Percentiles rank a stretch among this genome's conserved stretches.
Conservation (phyloP, 495 filamentous ascomycete genomes). For the Aspergillus diversus region DNA sequence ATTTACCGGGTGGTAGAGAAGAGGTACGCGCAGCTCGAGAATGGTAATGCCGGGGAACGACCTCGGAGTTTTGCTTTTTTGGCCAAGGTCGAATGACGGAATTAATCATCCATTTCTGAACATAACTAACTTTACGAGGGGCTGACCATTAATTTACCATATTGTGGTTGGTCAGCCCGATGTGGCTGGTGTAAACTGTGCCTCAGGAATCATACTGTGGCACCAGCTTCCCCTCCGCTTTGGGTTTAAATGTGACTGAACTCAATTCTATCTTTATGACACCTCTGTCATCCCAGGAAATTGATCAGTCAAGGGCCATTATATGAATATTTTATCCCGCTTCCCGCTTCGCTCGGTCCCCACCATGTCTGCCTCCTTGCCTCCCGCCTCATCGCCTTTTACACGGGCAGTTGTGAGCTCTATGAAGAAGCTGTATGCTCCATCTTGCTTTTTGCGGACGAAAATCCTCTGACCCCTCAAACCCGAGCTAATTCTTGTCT, state of each 20-base stretch:
- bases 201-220: slow-evolving; percentile 22
- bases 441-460: neutral
- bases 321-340: slow-evolving; percentile 24
- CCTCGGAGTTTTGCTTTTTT: slow-evolving; percentile 3
- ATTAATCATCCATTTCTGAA: slow-evolving; percentile 11
- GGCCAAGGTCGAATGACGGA: slow-evolving; percentile 20
- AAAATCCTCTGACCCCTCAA: neutral
- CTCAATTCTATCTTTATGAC: neutral
- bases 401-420: slow-evolving; percentile 77
- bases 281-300: neutral
- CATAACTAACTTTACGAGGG: slow-evolving; percentile 1
- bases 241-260: neutral
- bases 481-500: neutral
- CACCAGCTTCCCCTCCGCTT: slow-evolving; percentile 20
- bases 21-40: no score
- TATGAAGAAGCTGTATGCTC: slow-evolving; percentile 78
- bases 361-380: slow-evolving; percentile 36
- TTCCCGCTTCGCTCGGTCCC: slow-evolving; percentile 30
- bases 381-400: slow-evolving; percentile 61
- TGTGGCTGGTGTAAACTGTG: slow-evolving; percentile 4
- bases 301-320: slow-evolving; percentile 8
- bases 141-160: neutral
- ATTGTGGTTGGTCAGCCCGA: neutral
- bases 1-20: no score
- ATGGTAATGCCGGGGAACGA: neutral